Percentiles rank a stretch among this genome's conserved stretches.
These are phyloP conservation scores for Boletellus ananiceps DNA, from an alignment of 768 basidiomycete genomes.

Conservation along the genomic window DNA sequence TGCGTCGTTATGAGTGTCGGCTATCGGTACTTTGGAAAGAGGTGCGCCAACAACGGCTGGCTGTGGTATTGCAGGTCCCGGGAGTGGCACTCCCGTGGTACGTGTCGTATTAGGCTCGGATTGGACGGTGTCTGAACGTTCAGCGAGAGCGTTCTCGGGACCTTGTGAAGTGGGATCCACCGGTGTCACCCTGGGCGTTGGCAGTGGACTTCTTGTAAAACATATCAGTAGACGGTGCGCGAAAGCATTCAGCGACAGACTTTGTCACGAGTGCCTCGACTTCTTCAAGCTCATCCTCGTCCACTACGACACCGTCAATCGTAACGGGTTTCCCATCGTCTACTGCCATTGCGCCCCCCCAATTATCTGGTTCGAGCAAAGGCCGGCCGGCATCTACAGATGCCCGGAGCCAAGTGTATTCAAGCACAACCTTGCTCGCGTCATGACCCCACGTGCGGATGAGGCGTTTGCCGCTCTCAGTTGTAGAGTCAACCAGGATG, in stretches of 20 bases:
- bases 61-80: neutral
- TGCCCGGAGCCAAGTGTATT: slow-evolving; percentile 48
- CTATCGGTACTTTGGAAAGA: slow-evolving; percentile 2
- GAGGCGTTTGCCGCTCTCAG: slow-evolving; percentile 50
- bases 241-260: slow-evolving; percentile 35
- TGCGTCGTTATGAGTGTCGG: neutral
- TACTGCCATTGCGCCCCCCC: slow-evolving; percentile 41
- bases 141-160: slow-evolving; percentile 1
- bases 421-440: slow-evolving; percentile 44
- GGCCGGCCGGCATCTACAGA: slow-evolving; percentile 42
- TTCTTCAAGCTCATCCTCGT: slow-evolving; percentile 36
- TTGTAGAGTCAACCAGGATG: slow-evolving; percentile 54
- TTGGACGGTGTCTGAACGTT: neutral
- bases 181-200: slow-evolving; percentile 59
- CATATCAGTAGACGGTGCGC: slow-evolving; percentile 13
- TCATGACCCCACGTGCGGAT: slow-evolving; percentile 57
- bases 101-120: neutral
- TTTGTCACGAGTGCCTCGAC: slow-evolving; percentile 37
- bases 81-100: neutral
- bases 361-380: slow-evolving; percentile 45
- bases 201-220: slow-evolving; percentile 51
- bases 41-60: neutral
- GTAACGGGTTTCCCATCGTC: slow-evolving; percentile 33
- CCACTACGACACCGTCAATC: slow-evolving; percentile 31
- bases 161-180: slow-evolving; percentile 27